Conservation (phyloP, 805 yeast genomes). For the Pichia pseudocactophila region DNA sequence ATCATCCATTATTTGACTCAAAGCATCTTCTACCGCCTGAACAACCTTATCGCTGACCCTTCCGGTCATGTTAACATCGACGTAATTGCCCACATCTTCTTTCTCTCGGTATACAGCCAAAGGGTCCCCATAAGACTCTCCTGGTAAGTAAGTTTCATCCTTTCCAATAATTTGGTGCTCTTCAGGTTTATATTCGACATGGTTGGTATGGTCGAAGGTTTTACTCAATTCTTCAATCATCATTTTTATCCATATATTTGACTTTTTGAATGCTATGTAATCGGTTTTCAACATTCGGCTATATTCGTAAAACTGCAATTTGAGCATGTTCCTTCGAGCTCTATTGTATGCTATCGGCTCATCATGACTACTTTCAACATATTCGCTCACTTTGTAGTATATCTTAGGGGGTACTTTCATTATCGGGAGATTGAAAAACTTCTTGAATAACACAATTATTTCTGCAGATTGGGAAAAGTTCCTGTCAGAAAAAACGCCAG, state of each 20-base stretch:
- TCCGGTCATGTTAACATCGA: conserved; percentile 26
- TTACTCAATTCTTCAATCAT: conserved; percentile 32
- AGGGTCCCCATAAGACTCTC: conserved; percentile 22
- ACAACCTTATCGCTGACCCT: conserved; percentile 38
- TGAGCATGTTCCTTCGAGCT: conserved; percentile 54
- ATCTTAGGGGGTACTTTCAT: conserved; percentile 23
- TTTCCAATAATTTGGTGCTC: too few species aligned
- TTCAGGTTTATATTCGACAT: too few species aligned
- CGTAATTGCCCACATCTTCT: conserved; percentile 17
- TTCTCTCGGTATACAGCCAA: conserved; percentile 25
- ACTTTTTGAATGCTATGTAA: conserved; percentile 50
- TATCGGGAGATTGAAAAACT: conserved; percentile 30
- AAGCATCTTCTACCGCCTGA: conserved; percentile 59
- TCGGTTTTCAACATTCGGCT: conserved; percentile 43
- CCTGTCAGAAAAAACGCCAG: conserved; percentile 11
- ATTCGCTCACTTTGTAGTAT: conserved; percentile 30
- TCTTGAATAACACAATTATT: conserved; percentile 38
- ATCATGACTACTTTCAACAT: conserved; percentile 23
- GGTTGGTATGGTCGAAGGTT: too few species aligned
- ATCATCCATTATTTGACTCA: conserved; percentile 46
- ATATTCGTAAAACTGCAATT: conserved; percentile 47
- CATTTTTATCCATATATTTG: conserved; percentile 46
- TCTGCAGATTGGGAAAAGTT: conserved; percentile 42
- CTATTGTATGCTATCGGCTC: conserved; percentile 31
- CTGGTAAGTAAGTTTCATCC: too few species aligned